These are phyloP conservation scores for carrot (Daucus carota) DNA, from an alignment of 129 eudicot species.

Conservation along the genomic window DH1_v3.0 NC_030384.2:46365501-46366000, in stretches of 20 bases:
- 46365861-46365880: slow-evolving; percentile 7
- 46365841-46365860: slow-evolving; percentile 19
- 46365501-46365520: neutral
- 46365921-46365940: neutral
- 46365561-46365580: neutral
- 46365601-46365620: neutral
- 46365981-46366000: neutral
- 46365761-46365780: slow-evolving; percentile 16
- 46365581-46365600: neutral
- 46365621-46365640: neutral
- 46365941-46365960: slow-evolving; percentile 1
- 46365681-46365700: neutral
- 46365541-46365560: neutral
- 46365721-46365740: slow-evolving; percentile 13
- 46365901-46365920: neutral
- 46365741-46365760: slow-evolving; percentile 19
- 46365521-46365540: slow-evolving; percentile 5
- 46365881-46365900: neutral
- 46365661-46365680: neutral
- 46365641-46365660: neutral
- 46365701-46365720: neutral
- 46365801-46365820: slow-evolving; percentile 12
- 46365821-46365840: slow-evolving; percentile 29
- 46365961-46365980: neutral
- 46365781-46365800: neutral